Evolutionary conservation across 768 basidiomycete species (phyloP).

Genomic region (Boletus eberwhitei): DNA sequence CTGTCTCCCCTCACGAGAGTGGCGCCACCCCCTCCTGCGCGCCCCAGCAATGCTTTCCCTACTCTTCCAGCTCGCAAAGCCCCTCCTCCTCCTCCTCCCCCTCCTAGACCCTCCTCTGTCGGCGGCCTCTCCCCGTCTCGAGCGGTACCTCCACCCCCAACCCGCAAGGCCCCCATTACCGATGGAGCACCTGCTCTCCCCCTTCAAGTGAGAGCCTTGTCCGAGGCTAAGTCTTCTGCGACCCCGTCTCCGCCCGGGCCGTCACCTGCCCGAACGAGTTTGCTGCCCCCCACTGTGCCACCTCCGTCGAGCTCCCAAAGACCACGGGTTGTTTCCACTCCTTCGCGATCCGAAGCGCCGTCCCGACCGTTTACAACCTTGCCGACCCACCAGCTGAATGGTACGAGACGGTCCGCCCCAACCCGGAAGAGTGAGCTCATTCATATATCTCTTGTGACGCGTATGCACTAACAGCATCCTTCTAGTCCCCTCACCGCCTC

Average conservation of each 20-base stretch:
- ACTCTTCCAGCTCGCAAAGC: conserved; percentile 33
- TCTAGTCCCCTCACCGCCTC: conserved; percentile 54
- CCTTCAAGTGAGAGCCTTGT: conserved; percentile 41
- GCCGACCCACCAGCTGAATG: conserved; percentile 26
- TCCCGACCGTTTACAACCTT: conserved; percentile 7
- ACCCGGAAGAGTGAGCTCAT: conserved; percentile 46
- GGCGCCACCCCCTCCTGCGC: conserved; percentile 25
- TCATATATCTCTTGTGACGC: background rate
- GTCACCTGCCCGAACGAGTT: conserved; percentile 24
- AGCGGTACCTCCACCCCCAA: conserved; percentile 38
- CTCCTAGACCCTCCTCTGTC: conserved; percentile 39
- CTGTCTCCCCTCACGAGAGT: conserved; percentile 16
- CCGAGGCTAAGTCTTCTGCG: conserved; percentile 38
- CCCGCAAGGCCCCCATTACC: conserved; percentile 33
- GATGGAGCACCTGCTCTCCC: conserved; percentile 33
- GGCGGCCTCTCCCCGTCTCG: conserved; percentile 27
- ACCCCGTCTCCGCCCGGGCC: conserved; percentile 32
- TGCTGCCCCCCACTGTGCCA: conserved; percentile 15
- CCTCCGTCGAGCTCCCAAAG: conserved; percentile 19
- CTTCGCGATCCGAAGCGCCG: conserved; percentile 19
- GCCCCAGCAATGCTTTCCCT: conserved; percentile 18
- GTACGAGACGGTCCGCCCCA: conserved; percentile 35
- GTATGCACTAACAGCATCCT: conserved; percentile 13
- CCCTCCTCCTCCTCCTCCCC: conserved; percentile 46
- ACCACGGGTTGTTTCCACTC: conserved; percentile 25